Percentiles rank a stretch among this genome's conserved stretches.
phyloP scores from a whole-genome alignment of 768 basidiomycete species.

The Kwoniella sp. region DNA sequence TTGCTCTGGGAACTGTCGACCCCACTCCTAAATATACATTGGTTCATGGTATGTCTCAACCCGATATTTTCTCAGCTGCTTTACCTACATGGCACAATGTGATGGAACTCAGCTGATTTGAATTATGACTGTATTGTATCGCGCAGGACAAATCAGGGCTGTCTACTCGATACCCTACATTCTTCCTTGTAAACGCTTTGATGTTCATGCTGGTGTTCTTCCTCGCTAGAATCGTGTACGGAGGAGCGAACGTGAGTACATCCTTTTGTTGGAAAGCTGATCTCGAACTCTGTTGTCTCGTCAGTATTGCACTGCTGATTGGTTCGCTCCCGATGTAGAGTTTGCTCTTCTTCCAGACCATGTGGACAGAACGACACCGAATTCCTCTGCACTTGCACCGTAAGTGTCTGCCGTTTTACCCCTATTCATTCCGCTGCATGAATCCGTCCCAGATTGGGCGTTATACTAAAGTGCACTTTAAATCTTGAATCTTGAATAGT shows the following conservation, averaged over 20 bases:
- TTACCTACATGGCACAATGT: neutral
- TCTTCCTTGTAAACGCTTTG: slow-evolving; percentile 73
- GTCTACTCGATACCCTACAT: slow-evolving; percentile 69
- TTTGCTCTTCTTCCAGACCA: slow-evolving; percentile 66
- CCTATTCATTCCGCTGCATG: too few relatives aligned
- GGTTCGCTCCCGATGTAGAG: slow-evolving; percentile 59
- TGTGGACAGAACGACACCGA: slow-evolving; percentile 63
- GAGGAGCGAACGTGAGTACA: slow-evolving; percentile 58
- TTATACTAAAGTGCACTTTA: neutral
- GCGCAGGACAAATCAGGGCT: slow-evolving; percentile 57
- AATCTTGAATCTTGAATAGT: slow-evolving; percentile 48
- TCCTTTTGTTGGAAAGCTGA: too few relatives aligned
- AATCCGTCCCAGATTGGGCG: too few relatives aligned
- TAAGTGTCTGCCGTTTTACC: too few relatives aligned
- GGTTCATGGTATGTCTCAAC: slow-evolving; percentile 60
- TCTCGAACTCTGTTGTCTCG: too few relatives aligned
- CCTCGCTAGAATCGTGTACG: slow-evolving; percentile 70
- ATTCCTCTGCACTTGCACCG: slow-evolving; percentile 58
- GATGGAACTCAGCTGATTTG: neutral
- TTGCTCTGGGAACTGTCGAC: slow-evolving; percentile 84
- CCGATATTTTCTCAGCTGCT: neutral
- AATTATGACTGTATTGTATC: neutral
- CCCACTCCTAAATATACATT: slow-evolving; percentile 83
- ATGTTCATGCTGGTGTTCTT: slow-evolving; percentile 71
- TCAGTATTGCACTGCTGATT: neutral